A percentile compares a stretch with the other conserved stretches of the same genome.
These are phyloP conservation scores for Thecaphora frezii DNA, from an alignment of 1,284 basidiomycete genomes.

Conservation along the genomic window DNA sequence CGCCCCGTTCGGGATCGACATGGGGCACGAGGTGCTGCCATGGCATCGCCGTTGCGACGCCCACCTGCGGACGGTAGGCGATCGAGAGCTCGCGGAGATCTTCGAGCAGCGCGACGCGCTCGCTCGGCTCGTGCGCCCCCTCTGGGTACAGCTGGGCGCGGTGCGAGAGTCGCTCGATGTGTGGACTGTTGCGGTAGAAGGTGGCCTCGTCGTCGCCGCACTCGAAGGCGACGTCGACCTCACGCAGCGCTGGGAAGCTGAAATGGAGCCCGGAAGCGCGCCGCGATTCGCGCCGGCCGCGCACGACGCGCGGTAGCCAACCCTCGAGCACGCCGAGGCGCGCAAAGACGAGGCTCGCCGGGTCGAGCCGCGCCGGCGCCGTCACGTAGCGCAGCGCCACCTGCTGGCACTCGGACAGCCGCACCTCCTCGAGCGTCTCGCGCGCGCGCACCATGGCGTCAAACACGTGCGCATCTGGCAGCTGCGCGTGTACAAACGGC, in stretches of 20 bases:
- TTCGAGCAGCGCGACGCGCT: not conserved
- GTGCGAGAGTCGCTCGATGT: not conserved
- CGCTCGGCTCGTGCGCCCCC: not conserved
- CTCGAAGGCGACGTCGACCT: not conserved
- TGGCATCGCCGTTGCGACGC: too few species aligned
- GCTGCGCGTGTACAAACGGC: not conserved
- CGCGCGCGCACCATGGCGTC: not conserved
- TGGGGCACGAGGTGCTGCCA: not conserved
- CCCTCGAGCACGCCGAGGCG: not conserved
- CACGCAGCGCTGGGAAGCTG: not conserved
- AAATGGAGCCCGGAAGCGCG: not conserved
- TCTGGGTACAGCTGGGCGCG: not conserved
- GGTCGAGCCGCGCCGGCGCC: not conserved
- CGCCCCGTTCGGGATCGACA: not conserved
- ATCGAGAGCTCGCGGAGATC: not conserved
- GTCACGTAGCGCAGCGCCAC: not conserved
- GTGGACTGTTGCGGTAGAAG: not conserved
- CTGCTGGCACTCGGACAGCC: not conserved
- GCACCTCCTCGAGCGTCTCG: not conserved
- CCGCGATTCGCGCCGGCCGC: not conserved
- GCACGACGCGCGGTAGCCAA: not conserved
- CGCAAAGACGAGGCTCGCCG: not conserved
- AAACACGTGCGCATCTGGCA: not conserved
- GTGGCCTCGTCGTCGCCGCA: not conserved
- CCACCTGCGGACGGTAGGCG: not conserved